Conservation (phyloP, 2,329 filamentous ascomycete species). For the Pseudogymnoascus sp. region DNA sequence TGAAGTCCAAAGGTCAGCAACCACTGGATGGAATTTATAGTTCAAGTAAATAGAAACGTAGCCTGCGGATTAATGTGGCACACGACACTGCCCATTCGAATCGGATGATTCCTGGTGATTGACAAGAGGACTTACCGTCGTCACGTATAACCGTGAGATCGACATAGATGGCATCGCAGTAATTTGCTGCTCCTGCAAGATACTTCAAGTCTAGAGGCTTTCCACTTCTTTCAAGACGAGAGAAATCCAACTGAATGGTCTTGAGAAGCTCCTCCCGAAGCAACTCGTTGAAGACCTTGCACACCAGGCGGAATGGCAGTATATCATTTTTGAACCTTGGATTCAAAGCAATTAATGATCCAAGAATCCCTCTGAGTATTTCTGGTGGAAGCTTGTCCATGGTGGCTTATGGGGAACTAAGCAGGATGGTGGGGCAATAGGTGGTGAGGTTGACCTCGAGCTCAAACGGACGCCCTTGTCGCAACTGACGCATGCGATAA, state of each 20-base stretch:
- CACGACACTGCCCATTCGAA: neutral
- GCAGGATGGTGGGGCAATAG: conserved; percentile 1
- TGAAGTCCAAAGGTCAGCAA: conserved; percentile 19
- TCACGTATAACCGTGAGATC: conserved; percentile 46
- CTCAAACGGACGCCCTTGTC: neutral
- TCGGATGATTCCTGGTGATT: neutral
- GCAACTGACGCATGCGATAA: neutral
- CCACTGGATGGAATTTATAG: neutral
- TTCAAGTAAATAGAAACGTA: neutral
- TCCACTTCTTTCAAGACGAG: conserved; percentile 33
- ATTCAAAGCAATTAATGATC: conserved; percentile 32
- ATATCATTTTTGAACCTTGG: conserved; percentile 37
- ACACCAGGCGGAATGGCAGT: conserved; percentile 39
- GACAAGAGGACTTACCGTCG: conserved; percentile 32
- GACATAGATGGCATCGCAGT: conserved; percentile 42
- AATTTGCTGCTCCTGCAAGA: conserved; percentile 37
- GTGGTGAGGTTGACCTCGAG: neutral
- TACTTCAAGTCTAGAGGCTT: conserved; percentile 31
- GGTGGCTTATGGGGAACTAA: conserved; percentile 9
- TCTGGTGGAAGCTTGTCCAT: conserved; percentile 42
- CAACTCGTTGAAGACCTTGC: conserved; percentile 38
- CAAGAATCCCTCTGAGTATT: conserved; percentile 39
- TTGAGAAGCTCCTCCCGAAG: conserved; percentile 38
- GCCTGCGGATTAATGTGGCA: neutral
- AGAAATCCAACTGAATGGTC: conserved; percentile 43